These are phyloP conservation scores for Erucastrum elatum DNA, from an alignment of 345 rosid genomes.

Conservation along the genomic window DNA sequence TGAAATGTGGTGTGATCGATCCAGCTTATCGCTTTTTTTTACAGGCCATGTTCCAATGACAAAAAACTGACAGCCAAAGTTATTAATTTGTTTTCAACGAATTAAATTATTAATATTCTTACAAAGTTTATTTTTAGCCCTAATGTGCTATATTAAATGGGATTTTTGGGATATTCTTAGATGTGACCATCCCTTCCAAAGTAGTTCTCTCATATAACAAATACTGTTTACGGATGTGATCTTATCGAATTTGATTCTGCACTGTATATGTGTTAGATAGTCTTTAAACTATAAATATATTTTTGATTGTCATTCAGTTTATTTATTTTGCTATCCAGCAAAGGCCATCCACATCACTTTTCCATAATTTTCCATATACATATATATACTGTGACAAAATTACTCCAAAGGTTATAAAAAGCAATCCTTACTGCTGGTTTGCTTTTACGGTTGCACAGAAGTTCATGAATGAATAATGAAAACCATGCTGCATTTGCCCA, in stretches of 20 bases:
- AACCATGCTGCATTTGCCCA: slow-evolving; percentile 5
- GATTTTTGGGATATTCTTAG: neutral
- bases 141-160: slow-evolving; percentile 25
- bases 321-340: neutral
- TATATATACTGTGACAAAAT: neutral
- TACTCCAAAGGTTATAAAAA: slow-evolving; percentile 9
- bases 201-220: neutral
- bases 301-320: neutral
- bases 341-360: neutral
- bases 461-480: slow-evolving; percentile 4
- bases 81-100: slow-evolving; percentile 47
- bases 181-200: slow-evolving; percentile 12
- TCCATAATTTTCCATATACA: neutral
- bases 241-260: neutral
- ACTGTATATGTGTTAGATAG: neutral
- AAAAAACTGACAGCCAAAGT: slow-evolving; percentile 55
- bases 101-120: slow-evolving; percentile 32
- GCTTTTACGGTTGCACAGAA: slow-evolving; percentile 19
- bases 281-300: neutral
- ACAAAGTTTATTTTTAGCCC: slow-evolving; percentile 76
- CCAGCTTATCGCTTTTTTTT: too few relatives aligned
- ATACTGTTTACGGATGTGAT: neutral
- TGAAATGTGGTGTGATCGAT: too few relatives aligned
- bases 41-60: slow-evolving; percentile 20
- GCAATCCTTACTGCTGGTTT: slow-evolving; percentile 5